Conservation (phyloP, 306 rosid genomes). For the Lathyrus oleraceus region DNA sequence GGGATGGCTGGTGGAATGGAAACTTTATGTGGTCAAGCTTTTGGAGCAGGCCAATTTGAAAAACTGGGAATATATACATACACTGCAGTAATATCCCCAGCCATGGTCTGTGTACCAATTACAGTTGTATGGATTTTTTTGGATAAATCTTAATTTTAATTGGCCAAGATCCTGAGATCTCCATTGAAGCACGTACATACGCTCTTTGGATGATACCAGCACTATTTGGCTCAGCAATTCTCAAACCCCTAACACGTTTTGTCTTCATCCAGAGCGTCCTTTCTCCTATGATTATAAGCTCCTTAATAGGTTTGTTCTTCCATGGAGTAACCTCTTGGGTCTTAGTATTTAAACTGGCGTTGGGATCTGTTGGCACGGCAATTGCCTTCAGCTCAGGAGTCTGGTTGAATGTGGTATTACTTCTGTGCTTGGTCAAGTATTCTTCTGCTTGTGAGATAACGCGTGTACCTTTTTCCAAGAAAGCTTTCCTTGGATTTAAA, state of each 20-base stretch:
- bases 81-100: slow-evolving; percentile 44
- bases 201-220: slow-evolving; percentile 46
- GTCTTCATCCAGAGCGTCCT: slow-evolving; percentile 55
- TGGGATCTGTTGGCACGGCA: slow-evolving; percentile 63
- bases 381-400: slow-evolving; percentile 44
- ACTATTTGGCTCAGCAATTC: slow-evolving; percentile 54
- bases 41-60: slow-evolving; percentile 53
- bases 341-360: slow-evolving; percentile 44
- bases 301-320: slow-evolving; percentile 47
- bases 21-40: slow-evolving; percentile 66
- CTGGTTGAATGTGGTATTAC: slow-evolving; percentile 51
- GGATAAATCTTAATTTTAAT: slow-evolving; percentile 45
- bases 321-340: slow-evolving; percentile 61
- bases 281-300: slow-evolving; percentile 56
- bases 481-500: slow-evolving; percentile 34
- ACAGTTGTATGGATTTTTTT: slow-evolving; percentile 58
- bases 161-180: slow-evolving; percentile 61
- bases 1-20: slow-evolving; percentile 64
- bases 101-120: slow-evolving; percentile 54
- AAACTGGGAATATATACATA: slow-evolving; percentile 54
- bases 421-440: slow-evolving; percentile 43
- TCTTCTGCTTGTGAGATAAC: slow-evolving; percentile 61
- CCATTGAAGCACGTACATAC: slow-evolving; percentile 45
- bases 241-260: slow-evolving; percentile 52
- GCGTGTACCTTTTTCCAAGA: slow-evolving; percentile 35